Conservation (phyloP, 2,329 filamentous ascomycete species). For the Exophiala sp. region DNA sequence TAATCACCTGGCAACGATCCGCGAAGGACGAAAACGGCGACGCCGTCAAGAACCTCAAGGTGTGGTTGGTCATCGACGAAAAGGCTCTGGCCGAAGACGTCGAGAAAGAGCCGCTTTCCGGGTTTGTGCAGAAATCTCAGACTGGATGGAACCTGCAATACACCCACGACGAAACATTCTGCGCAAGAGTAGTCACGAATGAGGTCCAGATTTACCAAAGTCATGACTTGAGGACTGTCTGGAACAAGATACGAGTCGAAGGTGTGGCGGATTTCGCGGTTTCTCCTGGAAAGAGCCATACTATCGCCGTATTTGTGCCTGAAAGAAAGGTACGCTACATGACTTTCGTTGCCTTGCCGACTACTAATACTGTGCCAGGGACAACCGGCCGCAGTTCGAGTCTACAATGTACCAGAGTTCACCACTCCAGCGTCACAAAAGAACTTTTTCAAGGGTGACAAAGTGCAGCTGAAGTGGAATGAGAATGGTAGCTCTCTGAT, state of each 20-base stretch:
- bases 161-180: slow-evolving; percentile 87
- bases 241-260: slow-evolving; percentile 93
- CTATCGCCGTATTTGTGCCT: slow-evolving; percentile 90
- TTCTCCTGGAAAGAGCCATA: slow-evolving; percentile 83
- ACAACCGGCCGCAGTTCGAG: slow-evolving; percentile 87
- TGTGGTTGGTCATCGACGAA: slow-evolving; percentile 82
- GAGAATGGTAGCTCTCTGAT: slow-evolving; percentile 83
- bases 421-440: slow-evolving; percentile 82
- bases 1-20: slow-evolving; percentile 95
- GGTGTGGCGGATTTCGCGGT: slow-evolving; percentile 86
- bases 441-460: slow-evolving; percentile 99
- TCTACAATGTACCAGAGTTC: slow-evolving; percentile 91
- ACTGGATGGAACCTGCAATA: slow-evolving; percentile 98
- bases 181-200: slow-evolving; percentile 90
- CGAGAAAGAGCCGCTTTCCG: slow-evolving; percentile 70
- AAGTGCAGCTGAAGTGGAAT: slow-evolving; percentile 99
- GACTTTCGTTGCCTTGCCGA: slow-evolving; percentile 17
- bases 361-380: slow-evolving; percentile 55
- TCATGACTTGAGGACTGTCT: slow-evolving; percentile 76
- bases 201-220: slow-evolving; percentile 97
- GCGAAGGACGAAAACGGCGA: slow-evolving; percentile 90
- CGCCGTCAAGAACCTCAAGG: slow-evolving; percentile 92
- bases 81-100: slow-evolving; percentile 55
- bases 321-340: slow-evolving; percentile 73
- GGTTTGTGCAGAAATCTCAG: slow-evolving; percentile 93